A percentile compares a stretch with the other conserved stretches of the same genome.
These are phyloP conservation scores for Phytophthora multivora DNA, from an alignment of 352 stramenopile genomes.

Conservation along the genomic window DNA sequence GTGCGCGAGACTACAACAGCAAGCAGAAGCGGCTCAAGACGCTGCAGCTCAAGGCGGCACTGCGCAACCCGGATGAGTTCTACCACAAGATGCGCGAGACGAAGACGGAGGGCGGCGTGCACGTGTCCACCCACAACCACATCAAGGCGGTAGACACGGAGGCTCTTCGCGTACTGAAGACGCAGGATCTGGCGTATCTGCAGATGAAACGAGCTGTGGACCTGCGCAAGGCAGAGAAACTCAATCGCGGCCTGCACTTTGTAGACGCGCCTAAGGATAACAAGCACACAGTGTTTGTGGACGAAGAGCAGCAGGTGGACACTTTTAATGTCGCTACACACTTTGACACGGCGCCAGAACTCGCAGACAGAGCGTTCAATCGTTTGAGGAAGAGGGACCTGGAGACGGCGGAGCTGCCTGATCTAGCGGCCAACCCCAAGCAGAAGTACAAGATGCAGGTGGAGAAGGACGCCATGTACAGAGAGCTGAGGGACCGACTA, in stretches of 20 bases:
- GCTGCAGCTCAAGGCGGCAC: slow-evolving; percentile 92
- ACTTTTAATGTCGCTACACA: slow-evolving; percentile 91
- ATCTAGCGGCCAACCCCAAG: slow-evolving; percentile 39
- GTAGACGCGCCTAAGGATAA: slow-evolving; percentile 78
- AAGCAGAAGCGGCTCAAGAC: slow-evolving; percentile 92
- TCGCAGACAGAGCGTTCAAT: slow-evolving; percentile 76
- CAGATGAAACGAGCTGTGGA: slow-evolving; percentile 88
- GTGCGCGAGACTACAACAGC: slow-evolving; percentile 95
- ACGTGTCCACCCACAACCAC: slow-evolving; percentile 82
- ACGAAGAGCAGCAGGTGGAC: slow-evolving; percentile 73
- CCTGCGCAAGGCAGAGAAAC: slow-evolving; percentile 79
- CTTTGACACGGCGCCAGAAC: slow-evolving; percentile 89
- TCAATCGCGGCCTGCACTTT: slow-evolving; percentile 79
- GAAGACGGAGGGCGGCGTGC: slow-evolving; percentile 76
- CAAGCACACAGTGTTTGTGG: slow-evolving; percentile 96
- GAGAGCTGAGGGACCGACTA: slow-evolving; percentile 72
- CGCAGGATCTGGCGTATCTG: slow-evolving; percentile 96
- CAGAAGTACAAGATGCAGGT: slow-evolving; percentile 63
- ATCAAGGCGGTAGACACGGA: slow-evolving; percentile 69
- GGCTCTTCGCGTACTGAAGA: slow-evolving; percentile 93
- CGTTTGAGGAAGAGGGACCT: slow-evolving; percentile 69
- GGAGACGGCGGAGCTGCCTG: slow-evolving; percentile 43
- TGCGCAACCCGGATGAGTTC: slow-evolving; percentile 99
- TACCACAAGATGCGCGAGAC: slow-evolving; percentile 97
- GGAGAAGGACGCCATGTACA: slow-evolving; percentile 67